phyloP scores from a whole-genome alignment of 2,329 filamentous ascomycete species.

The Pseudogymnoascus sp. region DNA sequence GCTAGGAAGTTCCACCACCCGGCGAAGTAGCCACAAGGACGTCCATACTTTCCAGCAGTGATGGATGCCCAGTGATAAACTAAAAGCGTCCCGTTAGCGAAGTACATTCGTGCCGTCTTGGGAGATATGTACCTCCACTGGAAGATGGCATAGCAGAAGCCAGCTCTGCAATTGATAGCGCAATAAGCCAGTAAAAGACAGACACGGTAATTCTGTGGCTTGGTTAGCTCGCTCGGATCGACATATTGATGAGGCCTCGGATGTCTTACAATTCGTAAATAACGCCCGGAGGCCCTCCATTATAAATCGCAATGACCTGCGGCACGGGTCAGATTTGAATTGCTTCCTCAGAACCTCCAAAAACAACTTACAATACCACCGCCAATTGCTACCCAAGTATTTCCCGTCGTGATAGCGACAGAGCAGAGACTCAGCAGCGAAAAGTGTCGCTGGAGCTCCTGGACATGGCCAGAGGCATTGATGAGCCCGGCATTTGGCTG shows the following conservation, averaged over 20 bases:
- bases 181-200: conserved; percentile 52
- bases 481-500: conserved; percentile 17
- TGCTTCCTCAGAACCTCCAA: no score
- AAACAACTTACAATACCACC: conserved; percentile 40
- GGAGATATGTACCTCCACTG: conserved; percentile 34
- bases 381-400: conserved; percentile 41
- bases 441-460: conserved; percentile 37
- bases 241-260: not conserved
- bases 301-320: conserved; percentile 41
- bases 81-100: not conserved
- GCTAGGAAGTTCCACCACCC: conserved; percentile 43
- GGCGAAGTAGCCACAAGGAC: conserved; percentile 39
- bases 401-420: conserved; percentile 32
- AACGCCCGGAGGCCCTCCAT: conserved; percentile 53
- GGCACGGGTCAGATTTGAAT: not conserved
- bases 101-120: not conserved
- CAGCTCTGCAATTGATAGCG: conserved; percentile 54
- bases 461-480: conserved; percentile 39
- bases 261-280: conserved; percentile 48
- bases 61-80: conserved; percentile 57
- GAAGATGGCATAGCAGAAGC: conserved; percentile 57
- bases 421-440: conserved; percentile 32
- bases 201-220: conserved; percentile 32
- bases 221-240: not conserved
- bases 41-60: conserved; percentile 40